Percentiles rank a stretch among this genome's conserved stretches.
phyloP scores from a whole-genome alignment of 2,329 filamentous ascomycete genomes.

The Alternaria gansuensis region DNA sequence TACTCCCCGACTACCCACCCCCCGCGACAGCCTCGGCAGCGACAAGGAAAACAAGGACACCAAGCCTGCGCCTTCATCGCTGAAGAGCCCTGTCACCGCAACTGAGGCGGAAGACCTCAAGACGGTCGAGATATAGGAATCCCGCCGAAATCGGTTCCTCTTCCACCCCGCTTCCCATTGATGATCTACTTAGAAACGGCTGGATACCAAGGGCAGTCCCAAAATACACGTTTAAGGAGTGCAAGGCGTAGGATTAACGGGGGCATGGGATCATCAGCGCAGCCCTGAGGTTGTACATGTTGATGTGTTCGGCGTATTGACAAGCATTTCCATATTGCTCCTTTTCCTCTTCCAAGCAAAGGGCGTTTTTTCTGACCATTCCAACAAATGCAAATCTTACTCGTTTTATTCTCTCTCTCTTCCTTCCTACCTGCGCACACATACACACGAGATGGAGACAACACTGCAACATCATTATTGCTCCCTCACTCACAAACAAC shows the following conservation, averaged over 20 bases:
- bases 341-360: not conserved
- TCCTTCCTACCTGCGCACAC: slow-evolving; percentile 3
- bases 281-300: slow-evolving; percentile 27
- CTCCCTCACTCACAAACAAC: slow-evolving; percentile 6
- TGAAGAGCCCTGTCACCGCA: slow-evolving; percentile 39
- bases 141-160: slow-evolving; percentile 12
- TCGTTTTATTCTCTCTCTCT: slow-evolving; percentile 6
- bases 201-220: slow-evolving; percentile 39
- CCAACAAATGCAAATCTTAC: slow-evolving; percentile 13
- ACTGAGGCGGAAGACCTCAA: slow-evolving; percentile 55
- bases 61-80: slow-evolving; percentile 30
- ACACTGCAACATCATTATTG: slow-evolving; percentile 1
- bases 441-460: slow-evolving; percentile 8
- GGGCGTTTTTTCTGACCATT: slow-evolving; percentile 4
- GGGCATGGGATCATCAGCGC: slow-evolving; percentile 14
- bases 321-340: slow-evolving; percentile 16
- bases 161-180: slow-evolving; percentile 21
- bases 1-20: slow-evolving; percentile 31
- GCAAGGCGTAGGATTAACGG: slow-evolving; percentile 29
- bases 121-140: slow-evolving; percentile 58
- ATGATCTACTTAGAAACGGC: slow-evolving; percentile 38
- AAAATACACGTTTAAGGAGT: slow-evolving; percentile 27
- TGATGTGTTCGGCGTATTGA: slow-evolving; percentile 10
- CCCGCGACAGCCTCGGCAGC: slow-evolving; percentile 48
- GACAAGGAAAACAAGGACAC: slow-evolving; percentile 51